These are phyloP conservation scores for Dendryphion nanum DNA, from an alignment of 2,329 filamentous ascomycete species.

Conservation along the genomic window DNA sequence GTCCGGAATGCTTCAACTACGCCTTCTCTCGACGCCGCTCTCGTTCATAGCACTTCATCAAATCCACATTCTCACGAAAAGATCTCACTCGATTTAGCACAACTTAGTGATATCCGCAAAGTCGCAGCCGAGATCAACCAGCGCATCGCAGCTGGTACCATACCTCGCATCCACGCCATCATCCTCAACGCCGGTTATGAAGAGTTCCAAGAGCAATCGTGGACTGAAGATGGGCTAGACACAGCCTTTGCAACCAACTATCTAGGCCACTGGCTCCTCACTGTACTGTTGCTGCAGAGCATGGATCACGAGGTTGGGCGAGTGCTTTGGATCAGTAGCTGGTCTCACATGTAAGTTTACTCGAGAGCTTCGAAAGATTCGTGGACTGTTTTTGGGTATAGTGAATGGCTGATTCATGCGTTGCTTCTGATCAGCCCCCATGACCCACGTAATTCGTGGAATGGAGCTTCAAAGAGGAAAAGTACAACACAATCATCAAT, in stretches of 20 bases:
- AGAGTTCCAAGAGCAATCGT: slow-evolving; percentile 18
- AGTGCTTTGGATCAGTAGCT: slow-evolving; percentile 33
- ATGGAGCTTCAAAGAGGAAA: slow-evolving; percentile 5
- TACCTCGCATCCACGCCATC: slow-evolving; percentile 17
- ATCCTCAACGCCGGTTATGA: slow-evolving; percentile 18
- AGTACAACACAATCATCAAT: slow-evolving; percentile 4
- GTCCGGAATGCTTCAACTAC: slow-evolving; percentile 11
- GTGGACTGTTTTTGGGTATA: too few relatives aligned
- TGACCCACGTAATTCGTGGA: slow-evolving; percentile 6
- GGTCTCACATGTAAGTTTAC: slow-evolving; percentile 17
- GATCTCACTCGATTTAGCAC: slow-evolving; percentile 5
- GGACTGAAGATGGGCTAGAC: slow-evolving; percentile 34
- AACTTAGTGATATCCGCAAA: slow-evolving; percentile 3
- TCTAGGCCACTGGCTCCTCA: slow-evolving; percentile 34
- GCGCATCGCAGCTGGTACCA: slow-evolving; percentile 9
- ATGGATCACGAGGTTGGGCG: slow-evolving; percentile 33
- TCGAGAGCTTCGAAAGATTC: too few relatives aligned
- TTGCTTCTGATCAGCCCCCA: slow-evolving; percentile 6
- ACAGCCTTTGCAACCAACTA: slow-evolving; percentile 34
- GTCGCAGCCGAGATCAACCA: slow-evolving; percentile 13
- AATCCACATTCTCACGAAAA: slow-evolving; percentile 5
- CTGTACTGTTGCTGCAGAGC: slow-evolving; percentile 31
- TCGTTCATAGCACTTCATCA: slow-evolving; percentile 1
- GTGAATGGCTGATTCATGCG: too few relatives aligned
- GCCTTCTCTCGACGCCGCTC: slow-evolving; percentile 1